Percentiles rank a stretch among this genome's conserved stretches.
These are phyloP conservation scores for Oldenlandia corymbosa DNA, from an alignment of 257 asterid genomes.

Conservation along the genomic window DNA sequence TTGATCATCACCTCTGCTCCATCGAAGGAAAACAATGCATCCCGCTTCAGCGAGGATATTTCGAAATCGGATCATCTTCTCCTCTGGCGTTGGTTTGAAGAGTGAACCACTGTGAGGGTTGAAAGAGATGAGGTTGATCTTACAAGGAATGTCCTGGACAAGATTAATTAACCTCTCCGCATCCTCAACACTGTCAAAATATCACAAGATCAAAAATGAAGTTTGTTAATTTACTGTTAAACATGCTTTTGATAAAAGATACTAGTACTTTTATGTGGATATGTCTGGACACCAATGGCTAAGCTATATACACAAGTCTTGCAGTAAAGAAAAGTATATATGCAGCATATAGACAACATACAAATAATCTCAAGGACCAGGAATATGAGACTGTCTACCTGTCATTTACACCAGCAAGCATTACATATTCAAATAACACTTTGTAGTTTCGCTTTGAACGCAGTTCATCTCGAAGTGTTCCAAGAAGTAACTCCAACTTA, in stretches of 20 bases:
- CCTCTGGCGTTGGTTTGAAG: conserved; percentile 67
- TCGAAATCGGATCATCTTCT: conserved; percentile 80
- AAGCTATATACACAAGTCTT: no score
- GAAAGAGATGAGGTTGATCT: conserved; percentile 90
- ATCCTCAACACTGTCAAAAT: conserved; percentile 55
- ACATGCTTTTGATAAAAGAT: not conserved
- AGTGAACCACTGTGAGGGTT: conserved; percentile 81
- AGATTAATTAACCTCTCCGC: conserved; percentile 73
- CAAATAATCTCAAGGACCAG: not conserved
- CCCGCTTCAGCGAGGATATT: conserved; percentile 74
- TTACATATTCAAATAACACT: conserved; percentile 91
- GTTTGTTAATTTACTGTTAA: not conserved
- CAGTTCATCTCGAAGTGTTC: conserved; percentile 80
- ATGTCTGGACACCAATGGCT: no score
- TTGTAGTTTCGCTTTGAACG: conserved; percentile 60
- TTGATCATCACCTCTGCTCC: conserved; percentile 89
- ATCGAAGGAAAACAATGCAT: conserved; percentile 56
- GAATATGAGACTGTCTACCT: conserved; percentile 36
- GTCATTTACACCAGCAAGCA: conserved; percentile 98
- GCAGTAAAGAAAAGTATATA: not conserved
- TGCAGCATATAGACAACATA: not conserved
- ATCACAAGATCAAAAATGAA: not conserved
- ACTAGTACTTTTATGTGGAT: no score
- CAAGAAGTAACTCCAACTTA: conserved; percentile 76
- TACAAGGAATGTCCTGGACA: conserved; percentile 87